phyloP scores from a whole-genome alignment of 2,329 filamentous ascomycete species.

The Hypoxylon sp. region DNA sequence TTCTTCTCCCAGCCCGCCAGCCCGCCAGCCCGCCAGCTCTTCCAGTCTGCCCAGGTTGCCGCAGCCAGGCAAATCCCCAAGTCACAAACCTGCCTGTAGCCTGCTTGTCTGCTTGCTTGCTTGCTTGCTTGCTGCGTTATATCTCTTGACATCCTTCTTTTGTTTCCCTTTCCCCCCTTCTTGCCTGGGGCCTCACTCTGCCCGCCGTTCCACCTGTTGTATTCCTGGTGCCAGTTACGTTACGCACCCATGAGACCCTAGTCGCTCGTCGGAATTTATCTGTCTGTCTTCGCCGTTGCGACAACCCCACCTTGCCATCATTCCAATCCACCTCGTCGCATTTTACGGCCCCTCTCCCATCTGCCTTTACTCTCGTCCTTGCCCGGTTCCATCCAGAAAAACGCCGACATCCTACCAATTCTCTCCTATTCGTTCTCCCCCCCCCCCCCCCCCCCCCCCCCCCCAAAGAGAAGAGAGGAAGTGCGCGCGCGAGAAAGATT shows the following conservation, averaged over 20 bases:
- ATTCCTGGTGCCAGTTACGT: conserved; percentile 8
- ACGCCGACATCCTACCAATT: conserved; percentile 9
- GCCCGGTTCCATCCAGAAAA: conserved; percentile 12
- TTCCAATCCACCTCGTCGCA: conserved; percentile 36
- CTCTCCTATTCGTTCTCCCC: neutral
- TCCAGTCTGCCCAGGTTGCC: neutral
- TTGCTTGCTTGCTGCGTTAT: conserved; percentile 5
- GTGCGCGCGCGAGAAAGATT: neutral
- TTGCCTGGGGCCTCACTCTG: neutral
- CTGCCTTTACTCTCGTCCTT: conserved; percentile 8
- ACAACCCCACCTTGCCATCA: conserved; percentile 38
- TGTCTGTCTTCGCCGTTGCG: conserved; percentile 38
- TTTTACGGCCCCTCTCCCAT: conserved; percentile 33
- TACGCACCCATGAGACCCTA: conserved; percentile 27
- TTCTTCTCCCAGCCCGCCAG: too few species aligned
- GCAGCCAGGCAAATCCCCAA: neutral
- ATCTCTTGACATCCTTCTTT: neutral
- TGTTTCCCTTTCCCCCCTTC: neutral
- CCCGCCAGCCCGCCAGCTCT: too few species aligned
- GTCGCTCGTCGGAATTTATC: conserved; percentile 29
- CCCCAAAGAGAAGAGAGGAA: neutral
- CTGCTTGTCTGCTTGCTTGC: too few species aligned
- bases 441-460: neutral
- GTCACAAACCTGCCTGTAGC: conserved; percentile 8
- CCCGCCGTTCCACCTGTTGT: neutral